These are phyloP conservation scores for Breynia disticha DNA, from an alignment of 441 rosid species.

Conservation along the genomic window DNA sequence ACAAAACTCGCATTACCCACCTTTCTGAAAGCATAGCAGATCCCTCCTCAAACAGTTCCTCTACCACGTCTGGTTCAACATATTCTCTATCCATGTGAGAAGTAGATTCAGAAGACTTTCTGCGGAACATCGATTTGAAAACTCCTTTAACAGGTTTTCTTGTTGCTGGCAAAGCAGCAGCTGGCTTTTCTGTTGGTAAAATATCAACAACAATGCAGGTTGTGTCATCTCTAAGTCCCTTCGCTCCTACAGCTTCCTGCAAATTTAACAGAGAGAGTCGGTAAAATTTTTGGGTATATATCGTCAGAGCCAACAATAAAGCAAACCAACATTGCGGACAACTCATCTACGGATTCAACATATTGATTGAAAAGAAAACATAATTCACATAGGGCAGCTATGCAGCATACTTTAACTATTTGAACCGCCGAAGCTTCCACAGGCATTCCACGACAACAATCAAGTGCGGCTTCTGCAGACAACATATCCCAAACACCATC, in stretches of 20 bases:
- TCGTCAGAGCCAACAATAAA: no score
- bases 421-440: constrained; percentile 86
- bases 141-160: constrained; percentile 77
- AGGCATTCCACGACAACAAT: constrained; percentile 66
- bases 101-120: constrained; percentile 61
- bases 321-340: no score
- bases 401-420: constrained; percentile 59
- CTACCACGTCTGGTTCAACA: constrained; percentile 67
- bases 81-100: constrained; percentile 51
- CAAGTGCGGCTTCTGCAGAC: constrained; percentile 70
- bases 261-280: constrained; percentile 6
- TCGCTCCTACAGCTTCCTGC: constrained; percentile 72
- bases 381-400: not conserved
- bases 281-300: not conserved
- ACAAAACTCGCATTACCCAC: constrained; percentile 29
- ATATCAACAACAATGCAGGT: constrained; percentile 86
- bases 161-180: constrained; percentile 56
- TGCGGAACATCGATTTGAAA: constrained; percentile 79
- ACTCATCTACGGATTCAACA: not conserved
- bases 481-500: constrained; percentile 94
- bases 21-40: constrained; percentile 98
- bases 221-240: constrained; percentile 83
- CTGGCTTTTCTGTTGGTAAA: constrained; percentile 66
- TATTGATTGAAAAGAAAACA: not conserved
- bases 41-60: constrained; percentile 88